Evolutionary conservation across 805 yeast species (phyloP).

Genomic region (Candida anglica): DNA sequence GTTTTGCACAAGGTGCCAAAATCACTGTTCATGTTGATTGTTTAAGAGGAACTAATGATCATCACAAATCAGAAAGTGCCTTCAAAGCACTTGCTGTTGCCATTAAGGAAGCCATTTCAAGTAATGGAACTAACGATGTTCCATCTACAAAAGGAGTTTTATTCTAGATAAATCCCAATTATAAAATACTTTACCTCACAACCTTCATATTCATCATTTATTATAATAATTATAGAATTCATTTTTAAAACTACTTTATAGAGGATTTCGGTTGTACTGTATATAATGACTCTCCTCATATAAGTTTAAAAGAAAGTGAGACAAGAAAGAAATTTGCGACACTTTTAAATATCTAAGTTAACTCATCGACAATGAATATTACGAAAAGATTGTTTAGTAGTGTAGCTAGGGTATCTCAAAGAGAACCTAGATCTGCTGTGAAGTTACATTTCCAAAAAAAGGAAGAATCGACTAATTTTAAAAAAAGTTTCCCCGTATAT

Average conservation of each 20-base stretch:
- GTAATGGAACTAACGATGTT: constrained; percentile 83
- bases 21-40: constrained; percentile 94
- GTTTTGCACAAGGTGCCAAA: constrained; percentile 90
- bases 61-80: constrained; percentile 93
- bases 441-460: constrained; percentile 1
- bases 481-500: constrained; percentile 20
- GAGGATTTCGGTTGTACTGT: too few species aligned
- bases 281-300: too few species aligned
- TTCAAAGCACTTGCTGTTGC: constrained; percentile 96
- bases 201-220: too few species aligned
- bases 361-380: too few species aligned
- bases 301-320: too few species aligned
- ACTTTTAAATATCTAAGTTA: too few species aligned
- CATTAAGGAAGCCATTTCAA: constrained; percentile 75
- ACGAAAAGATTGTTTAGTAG: too few species aligned
- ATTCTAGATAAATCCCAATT: constrained; percentile 33
- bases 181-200: not conserved
- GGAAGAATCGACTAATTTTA: constrained; percentile 12
- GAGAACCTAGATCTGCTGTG: constrained; percentile 1
- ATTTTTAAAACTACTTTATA: too few species aligned
- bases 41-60: constrained; percentile 90
- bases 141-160: constrained; percentile 97
- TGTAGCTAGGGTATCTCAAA: too few species aligned
- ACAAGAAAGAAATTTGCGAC: too few species aligned
- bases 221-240: too few species aligned